Conservation (phyloP, 208 protist genomes). For the Crithidia thermophila region DNA sequence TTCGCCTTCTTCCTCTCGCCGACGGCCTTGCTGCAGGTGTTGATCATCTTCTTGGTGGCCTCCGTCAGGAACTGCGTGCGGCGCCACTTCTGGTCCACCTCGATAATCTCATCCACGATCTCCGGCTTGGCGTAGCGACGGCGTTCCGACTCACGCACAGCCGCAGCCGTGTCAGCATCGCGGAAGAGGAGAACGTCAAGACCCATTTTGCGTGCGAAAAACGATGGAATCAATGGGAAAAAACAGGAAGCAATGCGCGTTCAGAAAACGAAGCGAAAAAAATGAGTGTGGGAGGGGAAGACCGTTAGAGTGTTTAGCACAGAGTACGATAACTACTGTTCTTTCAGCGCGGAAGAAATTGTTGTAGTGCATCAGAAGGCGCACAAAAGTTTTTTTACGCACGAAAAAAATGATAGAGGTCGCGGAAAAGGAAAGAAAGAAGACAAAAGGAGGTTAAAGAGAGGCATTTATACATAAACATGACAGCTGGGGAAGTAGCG, state of each 20-base stretch:
- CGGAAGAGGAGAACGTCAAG: constrained; percentile 98
- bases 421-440: too few relatives aligned
- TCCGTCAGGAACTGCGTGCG: constrained; percentile 84
- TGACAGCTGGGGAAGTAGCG: too few relatives aligned
- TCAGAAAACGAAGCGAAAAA: background rate
- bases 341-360: too few relatives aligned
- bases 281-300: too few relatives aligned
- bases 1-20: constrained; percentile 94
- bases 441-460: too few relatives aligned
- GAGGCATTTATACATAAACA: too few relatives aligned
- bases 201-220: constrained; percentile 54
- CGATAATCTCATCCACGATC: constrained; percentile 93
- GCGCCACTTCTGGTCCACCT: constrained; percentile 93
- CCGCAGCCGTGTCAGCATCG: constrained; percentile 91
- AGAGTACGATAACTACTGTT: too few relatives aligned
- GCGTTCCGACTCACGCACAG: constrained; percentile 96
- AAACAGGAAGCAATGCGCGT: constrained; percentile 4
- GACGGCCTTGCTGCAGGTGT: constrained; percentile 89
- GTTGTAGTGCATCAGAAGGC: too few relatives aligned
- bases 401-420: too few relatives aligned
- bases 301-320: too few relatives aligned
- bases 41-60: constrained; percentile 88
- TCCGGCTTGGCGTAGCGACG: constrained; percentile 90
- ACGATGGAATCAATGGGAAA: background rate
- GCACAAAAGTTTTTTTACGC: too few relatives aligned